Evolutionary conservation across 257 asterid genomes (phyloP).

Genomic region (Plantago major): DNA sequence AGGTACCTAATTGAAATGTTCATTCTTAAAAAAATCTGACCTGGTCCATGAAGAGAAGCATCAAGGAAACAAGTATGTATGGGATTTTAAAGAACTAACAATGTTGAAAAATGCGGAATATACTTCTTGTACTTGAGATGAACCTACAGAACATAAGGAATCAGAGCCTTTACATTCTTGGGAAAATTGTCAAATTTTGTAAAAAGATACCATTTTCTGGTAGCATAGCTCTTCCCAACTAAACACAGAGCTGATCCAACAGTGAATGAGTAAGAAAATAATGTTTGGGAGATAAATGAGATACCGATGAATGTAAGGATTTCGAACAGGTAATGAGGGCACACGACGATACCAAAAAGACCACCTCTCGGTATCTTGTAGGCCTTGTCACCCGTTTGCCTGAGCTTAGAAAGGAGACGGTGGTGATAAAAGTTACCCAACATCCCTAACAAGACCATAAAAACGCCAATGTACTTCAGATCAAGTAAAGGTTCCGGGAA

Average conservation of each 20-base stretch:
- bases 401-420: slow-evolving; percentile 51
- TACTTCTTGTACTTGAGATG: too few relatives aligned
- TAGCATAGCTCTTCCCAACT: slow-evolving; percentile 47
- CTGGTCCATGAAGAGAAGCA: too few relatives aligned
- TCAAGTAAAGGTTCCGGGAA: slow-evolving; percentile 50
- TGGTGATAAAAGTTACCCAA: slow-evolving; percentile 75
- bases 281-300: slow-evolving; percentile 50
- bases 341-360: slow-evolving; percentile 52
- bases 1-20: too few relatives aligned
- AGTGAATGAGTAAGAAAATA: slow-evolving; percentile 29
- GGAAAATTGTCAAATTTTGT: slow-evolving; percentile 70
- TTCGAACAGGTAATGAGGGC: slow-evolving; percentile 78
- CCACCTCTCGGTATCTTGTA: slow-evolving; percentile 69
- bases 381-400: slow-evolving; percentile 40
- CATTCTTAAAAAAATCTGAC: too few relatives aligned
- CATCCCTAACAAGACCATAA: slow-evolving; percentile 39
- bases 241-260: slow-evolving; percentile 40
- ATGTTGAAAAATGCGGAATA: too few relatives aligned
- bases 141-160: slow-evolving; percentile 34
- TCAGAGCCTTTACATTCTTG: slow-evolving; percentile 49
- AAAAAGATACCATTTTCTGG: slow-evolving; percentile 66
- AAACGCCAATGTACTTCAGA: slow-evolving; percentile 43
- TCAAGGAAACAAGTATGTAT: too few relatives aligned
- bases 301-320: slow-evolving; percentile 48
- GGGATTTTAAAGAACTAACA: too few relatives aligned